A percentile compares a stretch with the other conserved stretches of the same genome.
phyloP scores from a whole-genome alignment of 2,329 filamentous ascomycete species.

The Epichloe festucae region DNA sequence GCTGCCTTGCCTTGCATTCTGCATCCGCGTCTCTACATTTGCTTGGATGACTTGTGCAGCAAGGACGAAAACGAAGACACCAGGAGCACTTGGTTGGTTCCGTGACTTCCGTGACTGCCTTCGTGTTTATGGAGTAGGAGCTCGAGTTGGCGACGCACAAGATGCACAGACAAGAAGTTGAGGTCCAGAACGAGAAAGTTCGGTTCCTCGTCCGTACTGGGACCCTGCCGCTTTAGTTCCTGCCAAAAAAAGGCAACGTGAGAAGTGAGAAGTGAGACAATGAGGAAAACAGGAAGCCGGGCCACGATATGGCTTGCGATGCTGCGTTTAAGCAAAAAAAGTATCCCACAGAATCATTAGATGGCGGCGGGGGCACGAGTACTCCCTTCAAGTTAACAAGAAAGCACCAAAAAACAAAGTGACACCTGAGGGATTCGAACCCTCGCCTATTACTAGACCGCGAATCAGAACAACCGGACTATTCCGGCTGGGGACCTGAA shows the following conservation, averaged over 20 bases:
- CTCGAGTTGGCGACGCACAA: not conserved
- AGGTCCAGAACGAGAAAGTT: no score
- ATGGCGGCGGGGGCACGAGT: not conserved
- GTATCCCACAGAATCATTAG: not conserved
- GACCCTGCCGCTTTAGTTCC: not conserved
- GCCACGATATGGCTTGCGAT: no score
- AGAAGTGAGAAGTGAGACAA: not conserved
- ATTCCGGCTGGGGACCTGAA: not conserved
- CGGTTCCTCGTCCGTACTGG: no score
- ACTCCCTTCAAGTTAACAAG: not conserved
- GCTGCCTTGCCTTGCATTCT: not conserved
- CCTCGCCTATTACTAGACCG: slow-evolving; percentile 19
- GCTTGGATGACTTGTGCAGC: not conserved
- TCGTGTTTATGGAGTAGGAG: not conserved
- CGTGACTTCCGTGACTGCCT: no score
- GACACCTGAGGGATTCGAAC: slow-evolving; percentile 21
- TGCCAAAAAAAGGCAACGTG: not conserved
- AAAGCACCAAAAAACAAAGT: slow-evolving; percentile 2
- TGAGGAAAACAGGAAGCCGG: not conserved
- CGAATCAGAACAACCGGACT: not conserved
- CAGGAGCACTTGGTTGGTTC: no score
- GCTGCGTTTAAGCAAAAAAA: no score
- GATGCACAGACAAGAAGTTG: not conserved
- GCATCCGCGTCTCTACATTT: not conserved
- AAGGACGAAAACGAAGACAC: no score